Base-by-base conservation (phyloP, 208 protist genomes). In the Leptomonas seymouri region DNA sequence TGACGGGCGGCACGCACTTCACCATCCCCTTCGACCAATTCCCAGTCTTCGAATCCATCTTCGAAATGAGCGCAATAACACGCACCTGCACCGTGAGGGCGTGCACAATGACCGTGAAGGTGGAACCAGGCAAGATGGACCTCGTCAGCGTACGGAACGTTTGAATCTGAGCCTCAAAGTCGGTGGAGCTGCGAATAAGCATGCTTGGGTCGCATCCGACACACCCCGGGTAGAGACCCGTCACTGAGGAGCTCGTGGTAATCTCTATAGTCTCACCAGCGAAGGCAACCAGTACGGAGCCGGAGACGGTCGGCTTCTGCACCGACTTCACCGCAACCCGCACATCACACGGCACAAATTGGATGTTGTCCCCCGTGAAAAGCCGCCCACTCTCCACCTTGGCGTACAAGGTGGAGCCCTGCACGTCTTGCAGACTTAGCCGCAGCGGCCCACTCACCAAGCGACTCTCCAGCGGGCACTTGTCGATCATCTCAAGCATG, bases 21-120 rank as follows among this genome's bases (percentile, higher is more conserved):
- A 96, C 91, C 87, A 96, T 93, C 12, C 88, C 87, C 44, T 80
- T 89, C 20, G 82, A 90, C 86, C 91, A 96, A n/a, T 46, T 68
- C 2, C 91, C 91, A 2, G 67, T 73, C 45, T 76, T 78, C 16
- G 41, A 8, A 51, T 93, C 77, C 81, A 91, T 86, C 74, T 88
- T 92, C 0, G 86, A 87, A 6, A 93, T 78, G 25, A 96, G 78
- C 50, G 67, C 30, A 8, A 82, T 55, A n/a, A 93, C 91, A 36
- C 87, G 78, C 41, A 96, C 84, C n/a, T 66, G 72, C 45, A 91
- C 74, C 7, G 78, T 83, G 21, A 96, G 57, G 36, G 87, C 83
- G 51, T 96, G 91, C 20, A 89, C 78, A 3, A 92, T 62, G 66
- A 93, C 80, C 18, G 82, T 91, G 55, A 93, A 93, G 12, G 54